Evolutionary conservation across 169 alveolate genomes (phyloP).

Genomic region (Pseudocohnilembus persalinus): DNA sequence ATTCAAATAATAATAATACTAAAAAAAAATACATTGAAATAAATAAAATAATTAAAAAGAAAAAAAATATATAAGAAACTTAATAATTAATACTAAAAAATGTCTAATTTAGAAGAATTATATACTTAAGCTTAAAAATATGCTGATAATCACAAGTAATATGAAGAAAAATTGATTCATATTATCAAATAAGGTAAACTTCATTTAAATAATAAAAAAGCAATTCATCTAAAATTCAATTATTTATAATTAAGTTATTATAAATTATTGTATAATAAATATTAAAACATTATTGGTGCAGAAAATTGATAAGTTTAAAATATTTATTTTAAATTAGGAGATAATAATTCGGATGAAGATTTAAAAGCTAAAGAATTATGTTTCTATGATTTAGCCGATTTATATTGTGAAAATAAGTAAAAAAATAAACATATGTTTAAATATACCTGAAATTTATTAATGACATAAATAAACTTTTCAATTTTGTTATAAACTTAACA

Average conservation of each 20-base stretch:
- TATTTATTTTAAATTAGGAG: not conserved
- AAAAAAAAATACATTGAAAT: no score
- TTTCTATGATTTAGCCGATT: slow-evolving; percentile 20
- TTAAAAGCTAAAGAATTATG: slow-evolving; percentile 13
- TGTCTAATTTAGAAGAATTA: no score
- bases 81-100: no score
- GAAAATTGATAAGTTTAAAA: not conserved
- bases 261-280: not conserved
- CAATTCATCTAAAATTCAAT: no score
- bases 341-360: slow-evolving; percentile 6
- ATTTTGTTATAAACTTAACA: not conserved
- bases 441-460: not conserved
- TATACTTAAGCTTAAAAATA: no score
- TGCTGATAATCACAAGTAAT: no score
- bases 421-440: not conserved
- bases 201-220: not conserved
- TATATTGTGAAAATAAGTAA: slow-evolving; percentile 3
- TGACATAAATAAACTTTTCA: not conserved
- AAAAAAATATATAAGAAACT: no score
- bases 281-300: not conserved
- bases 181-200: no score
- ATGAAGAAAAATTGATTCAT: no score
- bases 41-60: no score
- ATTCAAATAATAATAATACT: no score
- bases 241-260: not conserved